Percentiles rank a stretch among this genome's conserved stretches.
These are phyloP conservation scores for Stagonosporopsis chrysanthemi DNA, from an alignment of 2,329 filamentous ascomycete species.

Conservation along the genomic window DNA sequence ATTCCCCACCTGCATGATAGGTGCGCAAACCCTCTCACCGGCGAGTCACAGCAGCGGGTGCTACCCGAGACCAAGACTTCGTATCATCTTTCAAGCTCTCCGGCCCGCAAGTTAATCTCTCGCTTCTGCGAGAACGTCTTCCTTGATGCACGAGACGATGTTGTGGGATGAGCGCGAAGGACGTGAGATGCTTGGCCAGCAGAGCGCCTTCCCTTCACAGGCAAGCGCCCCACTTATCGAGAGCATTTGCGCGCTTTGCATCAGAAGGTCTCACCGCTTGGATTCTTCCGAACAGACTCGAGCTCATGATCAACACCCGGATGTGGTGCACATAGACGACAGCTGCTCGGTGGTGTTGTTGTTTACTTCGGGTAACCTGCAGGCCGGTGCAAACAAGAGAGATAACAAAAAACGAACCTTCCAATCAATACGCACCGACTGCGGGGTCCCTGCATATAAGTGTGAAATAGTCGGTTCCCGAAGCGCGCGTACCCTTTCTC, in stretches of 20 bases:
- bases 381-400: conserved; percentile 1
- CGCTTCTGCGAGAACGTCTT: neutral
- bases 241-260: conserved; percentile 33
- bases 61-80: conserved; percentile 9
- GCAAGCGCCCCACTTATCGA: conserved; percentile 24
- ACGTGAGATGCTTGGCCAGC: conserved; percentile 9
- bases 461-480: neutral
- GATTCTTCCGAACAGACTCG: neutral
- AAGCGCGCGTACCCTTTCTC: neutral
- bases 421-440: conserved; percentile 1
- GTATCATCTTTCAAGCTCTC: conserved; percentile 1
- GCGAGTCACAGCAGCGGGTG: conserved; percentile 9
- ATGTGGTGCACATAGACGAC: neutral
- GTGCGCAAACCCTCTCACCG: conserved; percentile 18
- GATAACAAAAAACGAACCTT: neutral
- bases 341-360: neutral
- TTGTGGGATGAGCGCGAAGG: neutral
- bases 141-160: conserved; percentile 1
- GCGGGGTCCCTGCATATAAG: neutral
- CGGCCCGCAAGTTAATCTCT: neutral
- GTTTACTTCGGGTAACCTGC: conserved; percentile 1
- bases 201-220: conserved; percentile 19
- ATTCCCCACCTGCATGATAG: conserved; percentile 1
- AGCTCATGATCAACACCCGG: neutral
- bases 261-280: conserved; percentile 12